Conservation (phyloP, 2,329 filamentous ascomycete genomes). For the Ilyonectria sp. region DNA sequence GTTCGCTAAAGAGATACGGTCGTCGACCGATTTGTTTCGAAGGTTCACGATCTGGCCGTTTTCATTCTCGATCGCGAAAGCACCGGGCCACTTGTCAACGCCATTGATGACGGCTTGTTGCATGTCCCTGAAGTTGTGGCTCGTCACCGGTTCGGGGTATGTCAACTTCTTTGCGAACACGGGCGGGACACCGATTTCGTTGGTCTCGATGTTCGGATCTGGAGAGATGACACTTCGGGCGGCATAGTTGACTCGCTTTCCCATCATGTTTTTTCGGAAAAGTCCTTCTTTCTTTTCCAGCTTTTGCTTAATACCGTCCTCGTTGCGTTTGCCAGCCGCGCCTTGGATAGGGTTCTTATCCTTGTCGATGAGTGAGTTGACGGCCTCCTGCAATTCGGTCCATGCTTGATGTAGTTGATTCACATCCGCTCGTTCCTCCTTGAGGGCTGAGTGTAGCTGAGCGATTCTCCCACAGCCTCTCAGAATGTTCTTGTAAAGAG, state of each 20-base stretch:
- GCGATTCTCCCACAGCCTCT: slow-evolving; percentile 81
- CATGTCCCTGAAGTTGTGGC: slow-evolving; percentile 96
- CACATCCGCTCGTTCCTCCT: slow-evolving; percentile 65
- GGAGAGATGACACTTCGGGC: slow-evolving; percentile 98
- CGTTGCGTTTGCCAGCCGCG: slow-evolving; percentile 81
- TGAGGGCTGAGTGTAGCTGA: slow-evolving; percentile 73
- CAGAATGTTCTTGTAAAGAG: slow-evolving; percentile 87
- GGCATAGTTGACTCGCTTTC: slow-evolving; percentile 98
- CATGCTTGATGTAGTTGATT: slow-evolving; percentile 86
- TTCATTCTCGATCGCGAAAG: slow-evolving; percentile 95
- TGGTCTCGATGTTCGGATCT: slow-evolving; percentile 98
- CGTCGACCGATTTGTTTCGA: slow-evolving; percentile 88
- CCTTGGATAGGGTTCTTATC: slow-evolving; percentile 88
- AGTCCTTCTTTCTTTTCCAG: slow-evolving; percentile 99
- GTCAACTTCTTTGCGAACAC: slow-evolving; percentile 97
- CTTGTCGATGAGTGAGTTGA: slow-evolving; percentile 94
- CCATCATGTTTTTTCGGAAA: slow-evolving; percentile 99
- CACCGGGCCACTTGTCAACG: slow-evolving; percentile 93
- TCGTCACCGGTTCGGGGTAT: slow-evolving; percentile 97
- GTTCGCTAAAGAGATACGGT: slow-evolving; percentile 91
- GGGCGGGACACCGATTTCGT: slow-evolving; percentile 98
- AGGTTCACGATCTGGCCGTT: slow-evolving; percentile 92
- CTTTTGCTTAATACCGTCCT: slow-evolving; percentile 97
- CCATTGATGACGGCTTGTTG: slow-evolving; percentile 98
- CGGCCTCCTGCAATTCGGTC: slow-evolving; percentile 86